Conservation (phyloP, 192 early-diverging fungal genomes). For the Podochytrium sp. region DNA sequence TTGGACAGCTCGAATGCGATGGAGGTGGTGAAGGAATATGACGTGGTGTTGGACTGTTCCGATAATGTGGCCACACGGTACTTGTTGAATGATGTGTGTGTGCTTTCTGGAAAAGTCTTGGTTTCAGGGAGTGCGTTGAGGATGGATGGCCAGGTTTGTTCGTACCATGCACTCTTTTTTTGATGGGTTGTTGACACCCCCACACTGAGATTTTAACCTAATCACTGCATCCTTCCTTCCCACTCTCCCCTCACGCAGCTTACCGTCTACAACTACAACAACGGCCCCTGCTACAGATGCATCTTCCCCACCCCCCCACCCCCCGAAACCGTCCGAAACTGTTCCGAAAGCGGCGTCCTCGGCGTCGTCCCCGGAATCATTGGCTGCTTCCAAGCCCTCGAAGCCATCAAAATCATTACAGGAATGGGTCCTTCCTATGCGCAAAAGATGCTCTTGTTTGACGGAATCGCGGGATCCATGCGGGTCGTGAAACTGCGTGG, state of each 20-base stretch:
- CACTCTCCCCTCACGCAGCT: too few relatives aligned
- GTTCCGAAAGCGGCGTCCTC: constrained; percentile 89
- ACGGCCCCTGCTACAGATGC: constrained; percentile 95
- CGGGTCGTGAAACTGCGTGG: constrained; percentile 79
- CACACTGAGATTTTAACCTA: too few relatives aligned
- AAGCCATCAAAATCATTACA: constrained; percentile 83
- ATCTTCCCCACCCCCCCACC: constrained; percentile 93
- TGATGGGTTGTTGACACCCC: not conserved
- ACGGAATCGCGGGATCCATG: constrained; percentile 74
- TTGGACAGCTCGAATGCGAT: constrained; percentile 84
- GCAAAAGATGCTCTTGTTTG: constrained; percentile 78
- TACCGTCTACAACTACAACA: constrained; percentile 89
- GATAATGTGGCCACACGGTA: constrained; percentile 97
- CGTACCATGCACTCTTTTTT: too few relatives aligned
- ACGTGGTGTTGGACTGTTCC: constrained; percentile 86
- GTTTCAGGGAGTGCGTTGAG: constrained; percentile 90
- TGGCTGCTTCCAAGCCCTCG: constrained; percentile 89
- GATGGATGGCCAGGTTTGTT: constrained; percentile 80
- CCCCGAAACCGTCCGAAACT: constrained; percentile 83
- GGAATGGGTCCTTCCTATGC: constrained; percentile 58
- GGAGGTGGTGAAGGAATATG: constrained; percentile 53
- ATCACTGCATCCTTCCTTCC: too few relatives aligned
- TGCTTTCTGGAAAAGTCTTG: constrained; percentile 77
- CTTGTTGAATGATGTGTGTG: constrained; percentile 91
- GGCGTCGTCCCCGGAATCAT: constrained; percentile 94